These are phyloP conservation scores for Amanita rubescens DNA, from an alignment of 768 basidiomycete species.

Conservation along the genomic window DNA sequence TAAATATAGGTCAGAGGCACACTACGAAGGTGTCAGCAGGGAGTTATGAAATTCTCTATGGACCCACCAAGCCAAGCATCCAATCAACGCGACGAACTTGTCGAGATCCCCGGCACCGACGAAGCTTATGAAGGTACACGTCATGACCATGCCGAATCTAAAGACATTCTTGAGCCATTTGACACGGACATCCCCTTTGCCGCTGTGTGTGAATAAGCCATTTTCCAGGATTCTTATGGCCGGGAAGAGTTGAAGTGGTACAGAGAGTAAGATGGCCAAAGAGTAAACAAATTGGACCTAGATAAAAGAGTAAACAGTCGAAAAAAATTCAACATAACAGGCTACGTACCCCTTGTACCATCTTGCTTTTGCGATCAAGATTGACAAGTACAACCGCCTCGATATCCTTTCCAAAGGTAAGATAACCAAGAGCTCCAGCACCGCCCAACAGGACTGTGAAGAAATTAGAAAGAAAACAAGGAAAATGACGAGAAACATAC, in stretches of 20 bases:
- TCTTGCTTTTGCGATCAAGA: conserved; percentile 71
- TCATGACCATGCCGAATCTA: conserved; percentile 63
- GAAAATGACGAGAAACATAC: conserved; percentile 30
- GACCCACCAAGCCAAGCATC: conserved; percentile 87
- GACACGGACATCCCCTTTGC: conserved; percentile 71
- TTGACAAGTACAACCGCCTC: conserved; percentile 95
- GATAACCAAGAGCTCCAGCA: conserved; percentile 79
- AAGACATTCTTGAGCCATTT: conserved; percentile 98
- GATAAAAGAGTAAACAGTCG: not conserved
- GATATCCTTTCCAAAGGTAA: conserved; percentile 80
- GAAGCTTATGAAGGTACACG: conserved; percentile 80
- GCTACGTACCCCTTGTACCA: conserved; percentile 75
- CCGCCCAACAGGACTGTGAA: conserved; percentile 74
- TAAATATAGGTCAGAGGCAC: conserved; percentile 93
- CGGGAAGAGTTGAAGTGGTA: conserved; percentile 95
- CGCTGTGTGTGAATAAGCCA: conserved; percentile 81
- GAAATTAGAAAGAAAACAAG: conserved; percentile 2
- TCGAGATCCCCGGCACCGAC: conserved; percentile 83
- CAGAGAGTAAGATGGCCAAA: conserved; percentile 87
- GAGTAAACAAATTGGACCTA: conserved; percentile 84
- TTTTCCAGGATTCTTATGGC: conserved; percentile 97
- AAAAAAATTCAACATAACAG: conserved; percentile 9
- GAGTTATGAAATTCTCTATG: not conserved
- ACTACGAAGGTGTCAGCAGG: conserved; percentile 30
- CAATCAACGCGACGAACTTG: conserved; percentile 92